phyloP scores from a whole-genome alignment of 495 filamentous ascomycete genomes.

The Penicillium diatomitis region DNA sequence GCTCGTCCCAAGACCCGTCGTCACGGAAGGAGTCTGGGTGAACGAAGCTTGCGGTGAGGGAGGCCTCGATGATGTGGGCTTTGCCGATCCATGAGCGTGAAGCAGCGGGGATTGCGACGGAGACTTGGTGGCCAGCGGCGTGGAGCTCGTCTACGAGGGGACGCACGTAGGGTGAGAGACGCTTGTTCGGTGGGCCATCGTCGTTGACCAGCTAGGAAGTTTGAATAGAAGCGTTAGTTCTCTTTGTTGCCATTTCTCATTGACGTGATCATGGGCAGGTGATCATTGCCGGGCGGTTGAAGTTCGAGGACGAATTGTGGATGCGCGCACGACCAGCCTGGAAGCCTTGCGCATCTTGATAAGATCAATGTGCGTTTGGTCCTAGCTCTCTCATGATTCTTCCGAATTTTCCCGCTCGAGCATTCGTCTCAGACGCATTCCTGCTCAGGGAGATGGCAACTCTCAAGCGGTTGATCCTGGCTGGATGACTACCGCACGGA shows the following conservation, averaged over 20 bases:
- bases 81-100: constrained; percentile 98
- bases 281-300: too few species aligned
- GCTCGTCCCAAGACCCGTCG: constrained; percentile 40
- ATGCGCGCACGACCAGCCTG: too few species aligned
- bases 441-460: too few species aligned
- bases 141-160: constrained; percentile 72
- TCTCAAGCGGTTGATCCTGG: background rate
- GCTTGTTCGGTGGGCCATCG: constrained; percentile 81
- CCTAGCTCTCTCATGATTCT: too few species aligned
- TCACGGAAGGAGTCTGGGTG: constrained; percentile 48
- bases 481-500: background rate
- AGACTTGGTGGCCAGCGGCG: constrained; percentile 69
- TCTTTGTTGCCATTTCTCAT: too few species aligned
- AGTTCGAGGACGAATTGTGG: too few species aligned
- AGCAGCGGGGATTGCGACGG: constrained; percentile 81
- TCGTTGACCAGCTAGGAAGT: constrained; percentile 68
- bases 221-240: too few species aligned
- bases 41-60: constrained; percentile 76
- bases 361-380: too few species aligned
- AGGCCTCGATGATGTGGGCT: constrained; percentile 83
- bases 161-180: constrained; percentile 85
- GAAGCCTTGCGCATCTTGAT: too few species aligned
- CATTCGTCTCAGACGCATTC: too few species aligned
- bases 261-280: too few species aligned
- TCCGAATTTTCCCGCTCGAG: too few species aligned